Conservation (phyloP, 2,329 filamentous ascomycete genomes). For the Pseudogymnoascus sp. region DNA sequence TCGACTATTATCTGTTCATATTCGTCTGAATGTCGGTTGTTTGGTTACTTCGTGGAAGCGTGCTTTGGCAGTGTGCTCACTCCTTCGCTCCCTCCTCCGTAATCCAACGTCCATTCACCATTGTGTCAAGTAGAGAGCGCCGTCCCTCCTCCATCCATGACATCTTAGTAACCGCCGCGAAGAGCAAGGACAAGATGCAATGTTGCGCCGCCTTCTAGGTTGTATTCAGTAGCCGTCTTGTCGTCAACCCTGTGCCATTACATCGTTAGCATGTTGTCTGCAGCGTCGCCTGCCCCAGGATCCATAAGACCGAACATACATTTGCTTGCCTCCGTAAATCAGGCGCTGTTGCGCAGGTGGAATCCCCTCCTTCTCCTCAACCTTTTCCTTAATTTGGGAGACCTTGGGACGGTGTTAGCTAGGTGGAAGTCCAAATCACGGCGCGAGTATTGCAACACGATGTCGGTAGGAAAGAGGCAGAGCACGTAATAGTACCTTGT, state of each 20-base stretch:
- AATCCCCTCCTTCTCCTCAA: constrained; percentile 98
- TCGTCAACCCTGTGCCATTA: constrained; percentile 70
- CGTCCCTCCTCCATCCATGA: background rate
- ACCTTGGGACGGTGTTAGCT: constrained; percentile 45
- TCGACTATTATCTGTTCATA: constrained; percentile 7
- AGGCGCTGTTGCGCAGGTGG: constrained; percentile 92
- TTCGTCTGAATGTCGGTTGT: background rate
- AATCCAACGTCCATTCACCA: background rate
- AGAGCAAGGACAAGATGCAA: constrained; percentile 93
- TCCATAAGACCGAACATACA: constrained; percentile 47
- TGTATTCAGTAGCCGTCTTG: constrained; percentile 84
- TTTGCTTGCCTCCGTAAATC: constrained; percentile 96
- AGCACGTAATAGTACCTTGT: constrained; percentile 56
- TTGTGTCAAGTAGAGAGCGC: background rate
- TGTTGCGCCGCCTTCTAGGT: constrained; percentile 83
- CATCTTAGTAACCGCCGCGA: constrained; percentile 53
- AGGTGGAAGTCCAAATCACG: background rate
- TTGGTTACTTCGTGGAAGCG: background rate
- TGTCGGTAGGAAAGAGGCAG: background rate
- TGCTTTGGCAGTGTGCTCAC: background rate
- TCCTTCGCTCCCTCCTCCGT: background rate
- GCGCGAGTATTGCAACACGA: background rate
- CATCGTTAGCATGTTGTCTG: background rate
- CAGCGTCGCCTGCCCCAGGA: background rate
- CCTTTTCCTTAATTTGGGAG: constrained; percentile 93